These are phyloP conservation scores for Epichloe elymi DNA, from an alignment of 2,329 filamentous ascomycete species.

Conservation along the genomic window DNA sequence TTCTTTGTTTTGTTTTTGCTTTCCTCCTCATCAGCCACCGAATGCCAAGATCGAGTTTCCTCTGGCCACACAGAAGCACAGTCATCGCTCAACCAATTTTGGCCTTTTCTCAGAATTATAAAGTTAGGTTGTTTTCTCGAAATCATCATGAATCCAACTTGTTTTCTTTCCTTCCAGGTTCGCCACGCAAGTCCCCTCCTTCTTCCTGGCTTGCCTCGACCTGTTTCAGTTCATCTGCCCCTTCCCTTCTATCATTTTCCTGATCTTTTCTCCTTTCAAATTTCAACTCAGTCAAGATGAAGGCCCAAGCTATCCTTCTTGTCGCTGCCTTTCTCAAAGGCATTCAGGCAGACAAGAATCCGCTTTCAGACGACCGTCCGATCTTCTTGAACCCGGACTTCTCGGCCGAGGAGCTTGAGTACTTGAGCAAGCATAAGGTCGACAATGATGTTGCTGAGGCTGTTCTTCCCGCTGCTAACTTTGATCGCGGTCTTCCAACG, in stretches of 20 bases:
- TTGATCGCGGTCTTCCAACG: accelerated
- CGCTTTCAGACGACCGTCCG: too few relatives aligned
- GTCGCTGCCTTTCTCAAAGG: neutral
- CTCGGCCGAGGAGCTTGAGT: neutral
- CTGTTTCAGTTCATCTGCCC: neutral
- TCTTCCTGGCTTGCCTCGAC: neutral
- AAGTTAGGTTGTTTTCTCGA: neutral
- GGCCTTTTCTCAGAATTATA: neutral
- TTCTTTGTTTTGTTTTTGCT: neutral
- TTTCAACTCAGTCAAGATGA: neutral
- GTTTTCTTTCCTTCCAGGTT: neutral
- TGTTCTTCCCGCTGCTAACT: too few relatives aligned
- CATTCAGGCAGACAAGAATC: neutral
- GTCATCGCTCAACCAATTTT: too few relatives aligned
- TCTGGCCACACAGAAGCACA: too few relatives aligned
- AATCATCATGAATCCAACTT: neutral
- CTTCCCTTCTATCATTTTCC: neutral
- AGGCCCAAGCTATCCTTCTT: neutral
- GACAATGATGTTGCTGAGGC: too few relatives aligned
- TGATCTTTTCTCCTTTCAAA: neutral
- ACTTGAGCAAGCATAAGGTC: too few relatives aligned
- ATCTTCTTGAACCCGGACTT: neutral
- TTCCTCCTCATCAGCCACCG: neutral
- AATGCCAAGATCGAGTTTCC: neutral
- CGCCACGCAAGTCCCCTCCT: neutral